Evolutionary conservation across 129 eudicot species (phyloP).

Genomic region (Flaveria robusta): DNA sequence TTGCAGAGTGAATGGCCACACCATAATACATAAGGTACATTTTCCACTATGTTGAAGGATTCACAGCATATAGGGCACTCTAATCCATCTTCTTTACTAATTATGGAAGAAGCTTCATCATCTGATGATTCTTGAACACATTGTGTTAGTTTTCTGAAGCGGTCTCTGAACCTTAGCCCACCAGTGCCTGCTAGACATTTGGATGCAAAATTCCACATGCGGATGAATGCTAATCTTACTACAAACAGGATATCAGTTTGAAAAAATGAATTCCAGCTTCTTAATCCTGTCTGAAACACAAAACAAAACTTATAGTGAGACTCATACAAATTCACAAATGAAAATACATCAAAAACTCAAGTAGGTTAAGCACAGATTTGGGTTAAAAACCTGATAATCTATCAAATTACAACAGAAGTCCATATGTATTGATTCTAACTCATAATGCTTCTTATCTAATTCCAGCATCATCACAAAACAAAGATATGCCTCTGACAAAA

Average conservation of each 20-base stretch:
- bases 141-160: constrained; percentile 43
- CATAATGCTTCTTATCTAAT: too few relatives aligned
- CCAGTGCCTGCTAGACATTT: constrained; percentile 64
- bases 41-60: constrained; percentile 69
- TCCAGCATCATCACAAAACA: too few relatives aligned
- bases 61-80: constrained; percentile 77
- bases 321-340: too few relatives aligned
- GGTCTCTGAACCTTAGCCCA: constrained; percentile 38
- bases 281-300: background rate
- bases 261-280: background rate
- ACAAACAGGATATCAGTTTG: constrained; percentile 12
- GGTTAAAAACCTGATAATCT: too few relatives aligned
- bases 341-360: too few relatives aligned
- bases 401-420: too few relatives aligned
- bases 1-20: constrained; percentile 73
- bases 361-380: too few relatives aligned
- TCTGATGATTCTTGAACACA: constrained; percentile 50
- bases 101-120: constrained; percentile 55
- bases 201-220: constrained; percentile 70
- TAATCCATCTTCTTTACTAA: constrained; percentile 58
- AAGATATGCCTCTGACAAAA: too few relatives aligned
- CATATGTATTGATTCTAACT: too few relatives aligned
- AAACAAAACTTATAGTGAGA: background rate
- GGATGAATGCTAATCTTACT: constrained; percentile 21
- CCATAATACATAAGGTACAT: constrained; percentile 68